Conservation (phyloP, 1,139 yeast genomes). For the Hyphopichia burtonii region DNA sequence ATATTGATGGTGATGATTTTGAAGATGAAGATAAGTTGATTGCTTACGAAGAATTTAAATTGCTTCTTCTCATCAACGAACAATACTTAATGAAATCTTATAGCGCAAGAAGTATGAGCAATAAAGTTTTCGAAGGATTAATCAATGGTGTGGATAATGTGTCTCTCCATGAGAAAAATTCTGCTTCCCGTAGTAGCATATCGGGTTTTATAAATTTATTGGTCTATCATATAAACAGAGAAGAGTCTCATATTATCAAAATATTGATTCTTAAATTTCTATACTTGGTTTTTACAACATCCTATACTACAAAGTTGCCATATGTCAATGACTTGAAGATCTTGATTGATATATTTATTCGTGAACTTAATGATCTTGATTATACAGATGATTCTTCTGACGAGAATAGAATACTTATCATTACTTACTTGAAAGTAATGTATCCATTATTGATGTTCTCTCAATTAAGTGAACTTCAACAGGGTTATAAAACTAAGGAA, state of each 20-base stretch:
- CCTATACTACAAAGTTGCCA: slow-evolving; percentile 61
- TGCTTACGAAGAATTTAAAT: slow-evolving; percentile 70
- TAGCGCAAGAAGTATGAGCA: slow-evolving; percentile 29
- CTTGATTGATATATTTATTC: slow-evolving; percentile 75
- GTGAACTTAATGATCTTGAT: slow-evolving; percentile 72
- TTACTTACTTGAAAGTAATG: slow-evolving; percentile 75
- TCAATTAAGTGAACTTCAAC: slow-evolving; percentile 50
- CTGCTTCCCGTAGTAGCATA: slow-evolving; percentile 17
- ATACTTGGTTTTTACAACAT: slow-evolving; percentile 70
- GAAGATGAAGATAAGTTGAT: slow-evolving; percentile 61
- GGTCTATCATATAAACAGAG: slow-evolving; percentile 68
- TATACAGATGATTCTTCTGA: slow-evolving; percentile 37
- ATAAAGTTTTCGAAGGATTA: slow-evolving; percentile 50
- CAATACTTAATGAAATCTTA: slow-evolving; percentile 73
- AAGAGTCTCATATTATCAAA: slow-evolving; percentile 68
- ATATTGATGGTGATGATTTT: slow-evolving; percentile 36
- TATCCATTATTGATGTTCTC: slow-evolving; percentile 70
- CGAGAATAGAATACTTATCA: slow-evolving; percentile 55
- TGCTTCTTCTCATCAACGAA: slow-evolving; percentile 76
- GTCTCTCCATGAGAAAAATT: no score
- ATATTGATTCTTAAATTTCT: slow-evolving; percentile 77
- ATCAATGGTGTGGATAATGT: slow-evolving; percentile 19
- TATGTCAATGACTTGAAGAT: slow-evolving; percentile 86
- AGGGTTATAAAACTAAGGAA: slow-evolving; percentile 57
- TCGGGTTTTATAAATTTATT: slow-evolving; percentile 41